Evolutionary conservation across 2,329 filamentous ascomycete species (phyloP).

Genomic region (Plenodomus tracheiphilus): DNA sequence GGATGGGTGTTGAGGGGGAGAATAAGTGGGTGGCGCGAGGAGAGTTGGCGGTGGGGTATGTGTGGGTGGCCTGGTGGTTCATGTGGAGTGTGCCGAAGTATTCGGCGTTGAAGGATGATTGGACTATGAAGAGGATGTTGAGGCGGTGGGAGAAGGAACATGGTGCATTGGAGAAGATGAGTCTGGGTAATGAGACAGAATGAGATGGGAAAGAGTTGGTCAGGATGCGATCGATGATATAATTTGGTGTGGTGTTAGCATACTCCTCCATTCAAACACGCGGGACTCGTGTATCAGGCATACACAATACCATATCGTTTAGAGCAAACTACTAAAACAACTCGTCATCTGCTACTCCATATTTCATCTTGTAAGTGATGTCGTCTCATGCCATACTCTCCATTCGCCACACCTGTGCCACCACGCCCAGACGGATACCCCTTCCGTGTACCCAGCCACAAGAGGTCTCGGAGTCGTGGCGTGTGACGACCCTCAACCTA

Average conservation of each 20-base stretch:
- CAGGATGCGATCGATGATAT: too few species aligned
- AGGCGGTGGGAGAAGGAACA: not conserved
- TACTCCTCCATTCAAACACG: too few species aligned
- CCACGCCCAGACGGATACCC: constrained; percentile 13
- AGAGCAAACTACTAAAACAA: not conserved
- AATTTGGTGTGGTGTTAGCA: too few species aligned
- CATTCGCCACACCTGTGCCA: constrained; percentile 10
- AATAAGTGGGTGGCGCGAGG: not conserved
- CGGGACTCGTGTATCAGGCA: not conserved
- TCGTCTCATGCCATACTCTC: not conserved
- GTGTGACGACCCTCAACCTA: not conserved
- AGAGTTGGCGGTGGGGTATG: constrained; percentile 17
- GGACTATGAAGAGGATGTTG: constrained; percentile 12
- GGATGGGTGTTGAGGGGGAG: constrained; percentile 1
- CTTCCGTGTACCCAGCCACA: constrained; percentile 11
- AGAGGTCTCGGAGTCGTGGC: constrained; percentile 9
- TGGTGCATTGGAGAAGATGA: not conserved
- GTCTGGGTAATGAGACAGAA: not conserved
- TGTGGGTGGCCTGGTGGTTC: constrained; percentile 21
- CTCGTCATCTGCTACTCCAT: too few species aligned
- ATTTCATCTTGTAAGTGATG: too few species aligned
- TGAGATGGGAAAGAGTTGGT: too few species aligned
- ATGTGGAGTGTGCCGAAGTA: constrained; percentile 22
- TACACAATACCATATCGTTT: not conserved
- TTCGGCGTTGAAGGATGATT: constrained; percentile 8